Base-by-base conservation (phyloP, 139 green algal species). In the Edaphochlamys debaryana region DNA sequence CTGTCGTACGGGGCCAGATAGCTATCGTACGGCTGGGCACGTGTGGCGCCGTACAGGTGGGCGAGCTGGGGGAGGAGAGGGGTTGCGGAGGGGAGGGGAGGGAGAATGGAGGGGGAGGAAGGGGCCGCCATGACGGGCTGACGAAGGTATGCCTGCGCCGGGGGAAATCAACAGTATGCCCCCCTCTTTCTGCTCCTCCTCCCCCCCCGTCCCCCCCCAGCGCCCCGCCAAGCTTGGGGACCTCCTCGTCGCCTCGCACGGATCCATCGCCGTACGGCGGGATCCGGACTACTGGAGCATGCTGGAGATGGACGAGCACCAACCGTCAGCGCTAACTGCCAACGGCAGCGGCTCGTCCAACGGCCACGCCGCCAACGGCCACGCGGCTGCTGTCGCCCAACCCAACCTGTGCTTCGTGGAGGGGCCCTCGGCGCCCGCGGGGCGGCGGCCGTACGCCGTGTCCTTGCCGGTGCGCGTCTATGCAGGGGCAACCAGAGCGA, bases 11-110 rank as follows among this genome's bases (percentile, higher is more conserved):
- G 0, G 54, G 64, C 32, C 68, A 91, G 77, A 93, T 97, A 90
- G 93, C 93, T 19, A 82, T 96, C 27, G 72, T 96, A 41, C 86
- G 94, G 60, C 84, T 97, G 62, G 94, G 94, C 41, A 97, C 94
- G 20, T 97, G 94, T 67, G 94, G 94, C 3, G 91, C 87, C 22
- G 70, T 96, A 50, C 89, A 93, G 45, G 45, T 54, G 45, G 45
- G 45, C 13, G 9, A 13, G 45, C 11, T 9, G 13, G 45, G 45
- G 45, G 13, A 54, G 45, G 45, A 13, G 45, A 54, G 45, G 45
- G 45, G 45, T 22, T 9, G 45, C 11, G 13, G 45, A 13, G 13
- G 45, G 45, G 45, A 54, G 45, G 45, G 45, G 13, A 54, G 45
- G 45, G 45, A 13, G 45, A 13, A 54, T 9, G 45, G 45, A 54